These are phyloP conservation scores for Penicillium pulvis DNA, from an alignment of 495 filamentous ascomycete genomes.

Conservation along the genomic window DNA sequence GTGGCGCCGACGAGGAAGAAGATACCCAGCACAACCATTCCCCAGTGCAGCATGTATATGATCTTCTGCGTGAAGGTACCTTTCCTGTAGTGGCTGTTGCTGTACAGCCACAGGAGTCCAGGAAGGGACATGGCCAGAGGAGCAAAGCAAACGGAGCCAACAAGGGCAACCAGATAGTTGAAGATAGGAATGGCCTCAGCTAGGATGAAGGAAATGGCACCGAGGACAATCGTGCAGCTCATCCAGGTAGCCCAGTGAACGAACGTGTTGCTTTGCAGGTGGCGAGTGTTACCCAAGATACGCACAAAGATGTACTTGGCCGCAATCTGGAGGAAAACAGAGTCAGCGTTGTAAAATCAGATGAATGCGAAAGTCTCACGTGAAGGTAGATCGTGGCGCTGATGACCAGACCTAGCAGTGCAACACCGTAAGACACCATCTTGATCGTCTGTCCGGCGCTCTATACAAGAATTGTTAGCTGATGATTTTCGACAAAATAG, in stretches of 20 bases:
- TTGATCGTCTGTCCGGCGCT: constrained; percentile 62
- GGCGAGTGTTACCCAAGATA: constrained; percentile 49
- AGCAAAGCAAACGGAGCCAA: constrained; percentile 35
- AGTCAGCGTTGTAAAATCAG: not conserved
- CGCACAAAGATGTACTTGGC: constrained; percentile 63
- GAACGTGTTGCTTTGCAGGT: constrained; percentile 55
- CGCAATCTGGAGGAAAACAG: constrained; percentile 30
- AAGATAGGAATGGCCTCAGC: constrained; percentile 70
- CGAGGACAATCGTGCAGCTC: constrained; percentile 51
- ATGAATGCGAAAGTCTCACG: constrained; percentile 20
- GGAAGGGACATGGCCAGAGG: constrained; percentile 28
- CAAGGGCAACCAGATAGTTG: constrained; percentile 55
- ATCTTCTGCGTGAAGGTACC: constrained; percentile 13
- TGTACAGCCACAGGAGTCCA: constrained; percentile 46
- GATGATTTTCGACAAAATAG: not conserved
- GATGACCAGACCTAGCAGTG: constrained; percentile 58
- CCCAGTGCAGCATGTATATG: not conserved
- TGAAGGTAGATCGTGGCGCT: constrained; percentile 63
- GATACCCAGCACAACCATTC: constrained; percentile 15
- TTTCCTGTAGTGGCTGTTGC: constrained; percentile 30
- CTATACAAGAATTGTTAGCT: constrained; percentile 6
- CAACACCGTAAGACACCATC: constrained; percentile 72
- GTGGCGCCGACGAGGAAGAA: constrained; percentile 27
- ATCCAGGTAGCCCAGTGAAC: constrained; percentile 52
- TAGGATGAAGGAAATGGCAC: constrained; percentile 62